Base-by-base conservation (phyloP, 192 early-diverging fungal species). In the Linnemannia hyalina region DNA sequence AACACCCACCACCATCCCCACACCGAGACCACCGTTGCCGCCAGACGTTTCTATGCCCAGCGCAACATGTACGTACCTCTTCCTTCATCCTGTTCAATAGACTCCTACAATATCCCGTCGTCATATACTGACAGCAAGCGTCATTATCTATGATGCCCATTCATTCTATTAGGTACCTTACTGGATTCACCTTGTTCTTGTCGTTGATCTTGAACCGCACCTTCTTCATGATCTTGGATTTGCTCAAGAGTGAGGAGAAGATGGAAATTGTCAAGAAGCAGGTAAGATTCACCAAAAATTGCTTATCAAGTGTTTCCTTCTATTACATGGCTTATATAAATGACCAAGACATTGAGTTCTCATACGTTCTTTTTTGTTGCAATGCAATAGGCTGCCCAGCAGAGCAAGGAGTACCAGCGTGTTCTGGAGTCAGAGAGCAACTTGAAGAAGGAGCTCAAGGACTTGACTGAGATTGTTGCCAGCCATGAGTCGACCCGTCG, bases 191-290 rank as follows among this genome's bases (percentile, higher is more conserved):
- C 5, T 60, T 93, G 47, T 88, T 93, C 65, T 71, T 93, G 44
- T 91, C 91, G 2, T 73, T 93, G 89, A 93, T 93, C 40, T 78
- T 93, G 36, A 92, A 91, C 73, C 89, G 92, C 52, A 93, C 92
- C n/a, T 89, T 89, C 65, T 79, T 86, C 7, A 80, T 91, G 77
- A 82, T 93, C 13, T 63, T 91, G 65, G 87, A 91, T 35, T 57
- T 93, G 71, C 81, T 92, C 57, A 85, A 87, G 74, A 82, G 82
- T 41, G 92, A 93, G 77, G 92, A 93, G 47, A 87, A 88, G 82
- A 80, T 88, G 57, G 89, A 89, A 40, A 68, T 80, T 40, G 40
- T 89, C 29, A 90, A 89, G 72, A 88, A 85, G 78, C 85, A 88
- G 81, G 85, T 77, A 75, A 70, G 69, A 3, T 23, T 38, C 42